These are phyloP conservation scores for Macrolepiota albuminosa DNA, from an alignment of 768 basidiomycete genomes.

Conservation along the genomic window DNA sequence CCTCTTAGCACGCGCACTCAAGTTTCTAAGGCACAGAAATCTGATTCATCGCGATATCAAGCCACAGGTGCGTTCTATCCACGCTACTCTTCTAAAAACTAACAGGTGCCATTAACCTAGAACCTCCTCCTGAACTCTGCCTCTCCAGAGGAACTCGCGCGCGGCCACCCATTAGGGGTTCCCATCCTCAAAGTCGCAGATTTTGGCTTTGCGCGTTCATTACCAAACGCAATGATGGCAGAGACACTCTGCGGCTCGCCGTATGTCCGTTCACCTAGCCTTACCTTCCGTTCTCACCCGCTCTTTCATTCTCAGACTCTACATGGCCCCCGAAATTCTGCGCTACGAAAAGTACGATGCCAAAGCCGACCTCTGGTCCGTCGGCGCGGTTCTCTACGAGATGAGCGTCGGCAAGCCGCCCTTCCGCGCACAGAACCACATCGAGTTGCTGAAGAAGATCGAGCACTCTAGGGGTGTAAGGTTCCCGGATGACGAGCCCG, in stretches of 20 bases:
- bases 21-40: conserved; percentile 83
- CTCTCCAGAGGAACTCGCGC: conserved; percentile 68
- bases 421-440: conserved; percentile 93
- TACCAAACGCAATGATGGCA: conserved; percentile 91
- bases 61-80: conserved; percentile 60
- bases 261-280: conserved; percentile 41
- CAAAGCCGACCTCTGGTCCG: conserved; percentile 97
- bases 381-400: conserved; percentile 95
- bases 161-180: conserved; percentile 87
- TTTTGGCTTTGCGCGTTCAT: conserved; percentile 93
- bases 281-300: background rate
- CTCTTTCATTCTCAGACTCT: conserved; percentile 48
- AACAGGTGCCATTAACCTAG: conserved; percentile 28
- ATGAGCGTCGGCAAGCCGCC: conserved; percentile 93
- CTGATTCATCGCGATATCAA: conserved; percentile 98
- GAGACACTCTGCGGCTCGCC: conserved; percentile 98
- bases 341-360: conserved; percentile 98
- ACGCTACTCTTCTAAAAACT: background rate
- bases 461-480: conserved; percentile 87
- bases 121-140: conserved; percentile 89
- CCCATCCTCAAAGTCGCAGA: conserved; percentile 97
- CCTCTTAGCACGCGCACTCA: conserved; percentile 77
- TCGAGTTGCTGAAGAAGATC: conserved; percentile 91
- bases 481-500: conserved; percentile 88
- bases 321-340: conserved; percentile 99